Conservation (phyloP, 495 filamentous ascomycete genomes). For the Penicillium subrubescens region DNA sequence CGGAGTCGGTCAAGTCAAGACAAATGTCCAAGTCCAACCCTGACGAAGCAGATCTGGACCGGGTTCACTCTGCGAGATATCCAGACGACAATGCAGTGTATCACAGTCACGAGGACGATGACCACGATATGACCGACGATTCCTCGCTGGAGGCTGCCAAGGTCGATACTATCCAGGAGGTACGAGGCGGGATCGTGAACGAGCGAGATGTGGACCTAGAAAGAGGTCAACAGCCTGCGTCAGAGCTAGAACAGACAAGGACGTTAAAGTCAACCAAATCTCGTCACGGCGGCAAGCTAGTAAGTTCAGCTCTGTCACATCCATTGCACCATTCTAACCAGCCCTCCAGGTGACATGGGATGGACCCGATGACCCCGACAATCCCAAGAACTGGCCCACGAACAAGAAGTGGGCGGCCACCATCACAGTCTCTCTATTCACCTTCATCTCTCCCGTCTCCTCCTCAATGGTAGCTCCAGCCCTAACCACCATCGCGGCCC, state of each 20-base stretch:
- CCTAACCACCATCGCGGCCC: slow-evolving; percentile 53
- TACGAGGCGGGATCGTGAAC: slow-evolving; percentile 31
- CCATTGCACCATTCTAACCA: neutral
- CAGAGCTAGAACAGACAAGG: slow-evolving; percentile 27
- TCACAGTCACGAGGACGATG: slow-evolving; percentile 30
- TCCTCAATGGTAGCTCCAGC: slow-evolving; percentile 76
- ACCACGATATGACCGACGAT: neutral
- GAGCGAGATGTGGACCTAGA: slow-evolving; percentile 39
- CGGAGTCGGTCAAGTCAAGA: slow-evolving; percentile 20
- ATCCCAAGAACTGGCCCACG: slow-evolving; percentile 61
- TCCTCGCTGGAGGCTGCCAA: slow-evolving; percentile 5
- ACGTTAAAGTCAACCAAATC: slow-evolving; percentile 24
- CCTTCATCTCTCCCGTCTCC: slow-evolving; percentile 72
- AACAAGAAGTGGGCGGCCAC: slow-evolving; percentile 65
- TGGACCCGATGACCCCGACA: slow-evolving; percentile 57
- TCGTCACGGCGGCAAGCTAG: slow-evolving; percentile 30
- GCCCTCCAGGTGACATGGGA: slow-evolving; percentile 52
- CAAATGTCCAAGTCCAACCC: slow-evolving; percentile 16
- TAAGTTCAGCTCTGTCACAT: slow-evolving; percentile 9
- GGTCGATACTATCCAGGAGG: slow-evolving; percentile 25
- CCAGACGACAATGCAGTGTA: slow-evolving; percentile 43
- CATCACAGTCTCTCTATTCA: slow-evolving; percentile 59
- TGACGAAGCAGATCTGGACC: slow-evolving; percentile 16
- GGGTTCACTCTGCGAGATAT: slow-evolving; percentile 37
- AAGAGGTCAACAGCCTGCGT: slow-evolving; percentile 11